These are phyloP conservation scores for Lumnitzera racemosa DNA, from an alignment of 345 rosid species.

Conservation along the genomic window DNA sequence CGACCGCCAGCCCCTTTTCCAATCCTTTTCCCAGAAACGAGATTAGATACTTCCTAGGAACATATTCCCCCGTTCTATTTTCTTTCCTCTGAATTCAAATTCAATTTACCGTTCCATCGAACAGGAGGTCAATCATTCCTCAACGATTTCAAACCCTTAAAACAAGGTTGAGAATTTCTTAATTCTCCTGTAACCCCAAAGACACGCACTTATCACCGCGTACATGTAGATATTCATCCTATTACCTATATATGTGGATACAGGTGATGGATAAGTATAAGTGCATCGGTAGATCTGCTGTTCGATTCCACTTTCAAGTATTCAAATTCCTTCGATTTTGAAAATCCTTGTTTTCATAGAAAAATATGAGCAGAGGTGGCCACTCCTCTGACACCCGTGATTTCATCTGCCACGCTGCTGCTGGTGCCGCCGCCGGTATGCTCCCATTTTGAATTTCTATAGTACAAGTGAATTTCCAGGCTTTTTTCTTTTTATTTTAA, in stretches of 20 bases:
- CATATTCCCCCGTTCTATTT: too few relatives aligned
- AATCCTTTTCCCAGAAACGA: too few relatives aligned
- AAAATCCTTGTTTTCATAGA: too few relatives aligned
- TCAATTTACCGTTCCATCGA: too few relatives aligned
- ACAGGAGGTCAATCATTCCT: too few relatives aligned
- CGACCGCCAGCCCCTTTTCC: too few relatives aligned
- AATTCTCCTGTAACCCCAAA: background rate
- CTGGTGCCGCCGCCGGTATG: conserved; percentile 93
- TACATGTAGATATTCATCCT: too few relatives aligned
- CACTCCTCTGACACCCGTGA: conserved; percentile 34
- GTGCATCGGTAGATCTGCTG: conserved; percentile 19
- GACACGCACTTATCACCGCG: background rate
- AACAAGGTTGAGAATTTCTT: conserved; percentile 4
- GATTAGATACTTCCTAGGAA: too few relatives aligned
- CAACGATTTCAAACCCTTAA: conserved; percentile 18
- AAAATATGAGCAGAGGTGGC: conserved; percentile 38
- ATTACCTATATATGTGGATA: background rate
- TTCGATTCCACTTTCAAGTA: conserved; percentile 9
- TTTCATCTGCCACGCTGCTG: conserved; percentile 44
- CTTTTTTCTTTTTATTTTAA: background rate
- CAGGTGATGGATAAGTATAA: background rate
- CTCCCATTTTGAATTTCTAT: background rate
- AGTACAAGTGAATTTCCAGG: background rate
- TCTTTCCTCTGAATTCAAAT: too few relatives aligned
- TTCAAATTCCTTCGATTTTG: too few relatives aligned